A percentile compares a stretch with the other conserved stretches of the same genome.
Conservation (phyloP, 352 stramenopile genomes). For the Phytopythium boreale region DNA sequence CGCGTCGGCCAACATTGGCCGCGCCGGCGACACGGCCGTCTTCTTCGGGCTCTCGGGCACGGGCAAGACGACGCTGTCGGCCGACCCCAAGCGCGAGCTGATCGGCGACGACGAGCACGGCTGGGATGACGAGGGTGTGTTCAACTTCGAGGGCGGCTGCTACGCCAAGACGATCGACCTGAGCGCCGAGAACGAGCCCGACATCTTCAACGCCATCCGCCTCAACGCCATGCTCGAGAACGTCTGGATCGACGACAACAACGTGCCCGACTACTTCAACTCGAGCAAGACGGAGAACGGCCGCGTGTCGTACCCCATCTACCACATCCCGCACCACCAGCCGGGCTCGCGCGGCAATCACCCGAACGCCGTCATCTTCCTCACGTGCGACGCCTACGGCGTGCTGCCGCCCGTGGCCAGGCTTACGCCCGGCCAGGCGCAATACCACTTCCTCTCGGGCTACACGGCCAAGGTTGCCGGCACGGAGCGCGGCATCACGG, state of each 20-base stretch:
- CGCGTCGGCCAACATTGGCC: slow-evolving; percentile 55
- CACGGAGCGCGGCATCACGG: slow-evolving; percentile 96
- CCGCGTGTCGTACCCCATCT: slow-evolving; percentile 99
- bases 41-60: slow-evolving; percentile 96
- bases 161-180: slow-evolving; percentile 99
- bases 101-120: slow-evolving; percentile 93
- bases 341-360: slow-evolving; percentile 87
- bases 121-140: slow-evolving; percentile 97
- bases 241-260: slow-evolving; percentile 83
- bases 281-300: slow-evolving; percentile 97
- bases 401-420: slow-evolving; percentile 96
- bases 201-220: slow-evolving; percentile 98
- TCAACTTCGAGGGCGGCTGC: slow-evolving; percentile 99
- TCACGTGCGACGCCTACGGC: slow-evolving; percentile 98
- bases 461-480: slow-evolving; percentile 99
- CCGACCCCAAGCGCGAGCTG: slow-evolving; percentile 83
- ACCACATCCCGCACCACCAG: slow-evolving; percentile 97
- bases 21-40: slow-evolving; percentile 91
- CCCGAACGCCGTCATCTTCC: slow-evolving; percentile 97
- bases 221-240: slow-evolving; percentile 98
- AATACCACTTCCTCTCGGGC: slow-evolving; percentile 98
- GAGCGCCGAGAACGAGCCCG: slow-evolving; percentile 93
- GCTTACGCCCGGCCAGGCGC: slow-evolving; percentile 92
- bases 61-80: slow-evolving; percentile 91
- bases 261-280: slow-evolving; percentile 94